Base-by-base conservation (phyloP, 371 early-diverging fungal genomes). In the Dipsacomyces acuminosporus region DNA sequence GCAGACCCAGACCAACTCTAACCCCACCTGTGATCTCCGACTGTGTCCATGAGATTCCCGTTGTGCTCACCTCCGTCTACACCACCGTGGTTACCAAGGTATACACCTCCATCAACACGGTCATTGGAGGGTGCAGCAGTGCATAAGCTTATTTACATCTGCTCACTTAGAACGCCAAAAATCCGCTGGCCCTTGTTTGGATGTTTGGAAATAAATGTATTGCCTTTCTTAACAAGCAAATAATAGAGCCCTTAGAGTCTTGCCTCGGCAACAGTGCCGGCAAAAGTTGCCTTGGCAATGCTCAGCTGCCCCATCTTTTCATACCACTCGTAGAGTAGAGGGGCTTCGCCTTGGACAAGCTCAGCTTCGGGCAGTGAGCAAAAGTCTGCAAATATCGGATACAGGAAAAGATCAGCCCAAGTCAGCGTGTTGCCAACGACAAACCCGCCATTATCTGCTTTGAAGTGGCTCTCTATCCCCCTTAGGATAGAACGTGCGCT, bases 381-480 rank as follows among this genome's bases (percentile, higher is more conserved):
- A 6, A 73, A 21, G 49, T 72, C 73, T 5, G 73, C 71, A 24
- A 71, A 47, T n/a, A 54, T 48, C 13, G 76, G 76, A 43, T 54
- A 75, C 21, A 75, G 45, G 41, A 62, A 73, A 20, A 63, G 59
- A 42, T 75, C 76, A 2, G 76, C 76, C 76, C 76, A 75, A 23
- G 76, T 66, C 19, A 75, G 17, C 14, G 54, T 19, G 9, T 54
- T 41, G 6, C 51, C 24, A 3, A 34, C 30, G 3, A 48, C 20
- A 15, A 64, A 30, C 20, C 33, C 15, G 58, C 45, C 25, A 61
- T 48, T 33, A 2, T 26, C 26, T 1, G 13, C 19, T 25, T 2
- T 35, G 42, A 34, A 69, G 64, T n/a, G 35, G 33, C 19, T 49
- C 36, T 50, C 41, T 6, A 50, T 40, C 0, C 24, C 22, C 1